Percentiles rank a stretch among this genome's conserved stretches.
Conservation (phyloP, 179 eudicot species). For the Spinacia oleracea region DNA sequence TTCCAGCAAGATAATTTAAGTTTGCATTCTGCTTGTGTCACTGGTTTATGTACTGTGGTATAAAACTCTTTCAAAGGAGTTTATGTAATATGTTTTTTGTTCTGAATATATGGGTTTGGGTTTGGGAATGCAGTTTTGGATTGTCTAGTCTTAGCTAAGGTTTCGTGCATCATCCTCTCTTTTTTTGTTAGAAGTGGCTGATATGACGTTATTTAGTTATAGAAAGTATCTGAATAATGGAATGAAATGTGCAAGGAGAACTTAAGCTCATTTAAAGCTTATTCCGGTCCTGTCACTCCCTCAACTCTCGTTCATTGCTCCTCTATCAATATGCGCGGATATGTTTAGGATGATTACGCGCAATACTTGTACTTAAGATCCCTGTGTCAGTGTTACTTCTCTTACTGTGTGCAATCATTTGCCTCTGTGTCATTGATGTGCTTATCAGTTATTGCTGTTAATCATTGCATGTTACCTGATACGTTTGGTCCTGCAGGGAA, state of each 20-base stretch:
- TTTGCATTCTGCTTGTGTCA: neutral
- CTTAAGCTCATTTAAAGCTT: neutral
- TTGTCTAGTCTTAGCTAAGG: neutral
- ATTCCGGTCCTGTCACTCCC: neutral
- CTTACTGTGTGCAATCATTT: slow-evolving; percentile 6
- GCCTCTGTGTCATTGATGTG: neutral
- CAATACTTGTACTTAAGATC: neutral
- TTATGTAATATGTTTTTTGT: neutral
- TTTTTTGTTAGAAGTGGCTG: slow-evolving; percentile 2
- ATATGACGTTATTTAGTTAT: neutral
- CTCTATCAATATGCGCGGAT: slow-evolving; percentile 1
- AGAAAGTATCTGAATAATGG: neutral
- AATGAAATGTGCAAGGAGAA: neutral
- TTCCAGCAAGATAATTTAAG: neutral
- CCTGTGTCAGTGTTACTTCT: neutral
- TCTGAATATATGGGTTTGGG: neutral
- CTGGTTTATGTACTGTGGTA: neutral
- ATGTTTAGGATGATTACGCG: neutral
- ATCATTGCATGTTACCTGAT: neutral
- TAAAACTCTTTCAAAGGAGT: neutral
- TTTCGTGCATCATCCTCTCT: neutral
- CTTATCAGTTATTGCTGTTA: neutral
- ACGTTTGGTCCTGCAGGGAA: slow-evolving; percentile 53
- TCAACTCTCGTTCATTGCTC: neutral
- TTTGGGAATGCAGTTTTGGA: neutral